Evolutionary conservation across 2,329 filamentous ascomycete genomes (phyloP), one percentile per base, ranked within the genome.

Genomic region (Phialocephala subalpina): DNA sequence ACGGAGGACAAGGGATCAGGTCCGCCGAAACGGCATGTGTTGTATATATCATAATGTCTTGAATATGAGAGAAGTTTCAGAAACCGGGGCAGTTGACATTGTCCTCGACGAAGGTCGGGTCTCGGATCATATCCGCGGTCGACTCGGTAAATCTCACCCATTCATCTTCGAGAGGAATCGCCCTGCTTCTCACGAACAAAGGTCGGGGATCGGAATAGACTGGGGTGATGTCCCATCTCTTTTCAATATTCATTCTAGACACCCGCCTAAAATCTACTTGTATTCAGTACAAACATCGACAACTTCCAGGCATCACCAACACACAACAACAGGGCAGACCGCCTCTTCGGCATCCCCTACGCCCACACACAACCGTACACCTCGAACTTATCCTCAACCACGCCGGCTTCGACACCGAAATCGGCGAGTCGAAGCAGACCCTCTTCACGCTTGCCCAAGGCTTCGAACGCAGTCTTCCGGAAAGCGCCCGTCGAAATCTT

Each of bases 11-110:
- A 40, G n/a, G 55, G 2, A 35, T n/a, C 16, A 16, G 52, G 27
- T 45, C 25, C 20, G 36, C 52, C 53, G 29, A 25, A n/a, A 59
- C 18, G 22, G 55, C 35, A 14, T 64, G 62, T 58, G 55, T 59
- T 18, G 16, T 60, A 3, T 45, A 16, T 57, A 63, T 25, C 35
- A 47, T 63, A 63, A 58, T 63, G 40, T 63, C 53, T 52, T 22
- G 33, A 40, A 53, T 62, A 33, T 25, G 14, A 18, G 45, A 57
- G 29, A n/a, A 29, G 25, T 33, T 57, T 59, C 27, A 3, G 14
- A 18, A 33, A 14, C 2, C 25, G 12, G 14, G 22, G 49, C 27
- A 20, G 22, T 3, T 3, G n/a, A 14, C 27, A 33, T 53, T 53
- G 25, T 53, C 25, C 25, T 53, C 14, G 27, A 53, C 7, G 47